Base-by-base conservation (phyloP, 2,329 filamentous ascomycete genomes). In the Chaetomium sp. region DNA sequence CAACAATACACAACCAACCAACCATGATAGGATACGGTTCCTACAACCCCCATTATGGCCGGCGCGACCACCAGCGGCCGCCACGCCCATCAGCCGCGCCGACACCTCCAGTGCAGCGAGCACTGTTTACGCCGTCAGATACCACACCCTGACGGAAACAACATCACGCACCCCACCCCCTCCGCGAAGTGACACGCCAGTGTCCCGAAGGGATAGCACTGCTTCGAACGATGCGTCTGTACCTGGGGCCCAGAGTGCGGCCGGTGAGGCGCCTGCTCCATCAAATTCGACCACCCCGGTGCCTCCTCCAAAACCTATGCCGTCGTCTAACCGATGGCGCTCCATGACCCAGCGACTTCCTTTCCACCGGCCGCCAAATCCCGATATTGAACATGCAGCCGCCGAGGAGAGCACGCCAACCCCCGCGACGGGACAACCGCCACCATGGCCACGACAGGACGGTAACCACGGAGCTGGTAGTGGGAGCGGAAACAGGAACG, bases 101-200 rank as follows among this genome's bases (percentile, higher is more conserved):
- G 82, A 86, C 57, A 85, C 82, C 1, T 76, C 80, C 14, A 85
- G 82, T 63, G 82, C 80, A 1, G 81, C 81, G 45, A 85, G 82
- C 66, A 86, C 82, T 82, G 3, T 61, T 27, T 86, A 86, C 59
- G 80, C 81, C 6, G 75, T 86, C 38, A 75, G 81, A 52, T 85
- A 85, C 60, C 81, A 84, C 53, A 74, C 79, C 9, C 72, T 79
- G 6, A 79, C 79, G 1, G 82, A 82, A 55, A 73, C 74, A 12
- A 73, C 74, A 5, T 73, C 74, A 4, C 72, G 73, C 52, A 75
- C 76, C 2, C 74, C 78, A n/a, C 70, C 64, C 5, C 63, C 60
- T 8, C 34, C 52, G 4, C 51, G 66, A 58, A 54, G 65, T 12
- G 53, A 52, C 27, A 49, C 35, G 4, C 53, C 65, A 5, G 55